These are phyloP conservation scores for Eucalyptus erythrocorys DNA, from an alignment of 345 rosid genomes.

Conservation along the genomic window DNA sequence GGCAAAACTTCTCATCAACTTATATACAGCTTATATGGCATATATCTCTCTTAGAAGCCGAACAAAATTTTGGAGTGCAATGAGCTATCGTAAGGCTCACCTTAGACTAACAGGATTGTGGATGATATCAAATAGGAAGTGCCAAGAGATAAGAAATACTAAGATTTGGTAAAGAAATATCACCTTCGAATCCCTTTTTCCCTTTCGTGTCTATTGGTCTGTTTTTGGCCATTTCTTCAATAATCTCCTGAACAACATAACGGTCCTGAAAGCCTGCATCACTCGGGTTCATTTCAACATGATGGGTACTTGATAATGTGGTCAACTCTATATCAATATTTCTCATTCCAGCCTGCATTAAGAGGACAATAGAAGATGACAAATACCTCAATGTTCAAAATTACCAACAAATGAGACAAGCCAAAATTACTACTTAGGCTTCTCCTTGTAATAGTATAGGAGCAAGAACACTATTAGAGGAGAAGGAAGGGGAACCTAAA, in stretches of 20 bases:
- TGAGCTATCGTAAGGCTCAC: not conserved
- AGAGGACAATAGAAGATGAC: not conserved
- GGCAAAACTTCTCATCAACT: not conserved
- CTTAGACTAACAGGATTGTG: not conserved
- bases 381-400: not conserved
- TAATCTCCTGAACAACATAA: conserved; percentile 88
- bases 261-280: conserved; percentile 98
- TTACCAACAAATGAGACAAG: not conserved
- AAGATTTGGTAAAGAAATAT: not conserved
- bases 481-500: not conserved
- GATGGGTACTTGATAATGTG: conserved; percentile 75
- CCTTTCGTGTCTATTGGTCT: conserved; percentile 90
- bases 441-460: not conserved
- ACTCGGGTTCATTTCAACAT: conserved; percentile 89
- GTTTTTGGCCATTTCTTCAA: conserved; percentile 95
- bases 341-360: conserved; percentile 80
- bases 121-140: not conserved
- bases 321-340: conserved; percentile 83
- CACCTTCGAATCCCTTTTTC: conserved; percentile 79
- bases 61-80: not conserved
- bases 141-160: not conserved
- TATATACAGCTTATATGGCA: not conserved
- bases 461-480: not conserved
- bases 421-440: not conserved
- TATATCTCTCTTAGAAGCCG: too few relatives aligned